Base-by-base conservation (phyloP, 495 filamentous ascomycete species). In the Cladorrhinum samala region DNA sequence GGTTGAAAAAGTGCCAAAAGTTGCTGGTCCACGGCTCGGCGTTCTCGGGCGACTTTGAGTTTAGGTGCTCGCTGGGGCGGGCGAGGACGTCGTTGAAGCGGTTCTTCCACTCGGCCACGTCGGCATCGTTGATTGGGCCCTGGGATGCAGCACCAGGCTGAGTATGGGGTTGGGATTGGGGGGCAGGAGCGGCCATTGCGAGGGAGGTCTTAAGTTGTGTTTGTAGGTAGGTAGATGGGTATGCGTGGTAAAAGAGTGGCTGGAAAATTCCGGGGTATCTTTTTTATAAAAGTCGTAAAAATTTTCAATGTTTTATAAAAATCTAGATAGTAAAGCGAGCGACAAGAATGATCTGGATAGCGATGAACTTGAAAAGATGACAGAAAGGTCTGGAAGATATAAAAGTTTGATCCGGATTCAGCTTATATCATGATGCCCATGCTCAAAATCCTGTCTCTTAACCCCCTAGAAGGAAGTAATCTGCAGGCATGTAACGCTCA, bases 1-100 rank as follows among this genome's bases (percentile, higher is more conserved):
- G 71, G 46, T 36, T 54, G 66, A 67, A 71, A 67, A 70, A 75
- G 41, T 53, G 61, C 46, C 68, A 72, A 46, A 73, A 62, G 16
- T 36, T 18, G 21, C 25, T 54, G 49, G 36, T 43, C 69, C 71
- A 73, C 11, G 56, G 40, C 51, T 55, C 50, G n/a, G 66, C 42
- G 30, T 38, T 53, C 33, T 49, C 58, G 30, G 71, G 63, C 14
- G 68, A 61, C 41, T 56, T 59, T 36, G 71, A 56, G 48, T 65
- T 62, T 58, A 65, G n/a, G 49, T 53, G 51, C 44, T 61, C 67
- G 24, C 54, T 21, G 48, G 65, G 65, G 9, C 59, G 57, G 38
- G 61, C 59, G 46, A 71, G 43, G 24, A 60, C 59, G 13, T 61
- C 55, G 50, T 72, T 71, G 56, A 69, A 49, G 20, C 60, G 62